phyloP scores from a whole-genome alignment of 2,329 filamentous ascomycete genomes.

The Pseudofabraea citricarpa region DNA sequence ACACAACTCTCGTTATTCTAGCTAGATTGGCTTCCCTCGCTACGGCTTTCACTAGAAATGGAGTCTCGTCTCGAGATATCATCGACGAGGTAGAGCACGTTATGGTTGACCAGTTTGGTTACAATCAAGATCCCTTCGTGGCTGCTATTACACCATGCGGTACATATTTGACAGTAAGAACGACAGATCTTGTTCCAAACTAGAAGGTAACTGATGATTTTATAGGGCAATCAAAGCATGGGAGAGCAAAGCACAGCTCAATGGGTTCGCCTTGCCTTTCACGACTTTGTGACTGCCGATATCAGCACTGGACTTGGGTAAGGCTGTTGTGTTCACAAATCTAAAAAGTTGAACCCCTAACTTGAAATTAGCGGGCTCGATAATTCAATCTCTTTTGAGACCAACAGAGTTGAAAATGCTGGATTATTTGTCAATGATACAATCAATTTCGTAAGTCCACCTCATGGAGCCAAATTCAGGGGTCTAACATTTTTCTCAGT shows the following conservation, averaged over 20 bases:
- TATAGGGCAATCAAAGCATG: constrained; percentile 1
- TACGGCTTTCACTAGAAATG: too few relatives aligned
- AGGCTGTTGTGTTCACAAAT: too few relatives aligned
- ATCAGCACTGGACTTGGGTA: constrained; percentile 11
- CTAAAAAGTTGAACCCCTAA: too few relatives aligned
- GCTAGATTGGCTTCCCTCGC: too few relatives aligned
- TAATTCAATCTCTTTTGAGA: constrained; percentile 15
- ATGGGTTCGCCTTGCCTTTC: constrained; percentile 16
- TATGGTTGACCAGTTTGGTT: constrained; percentile 9
- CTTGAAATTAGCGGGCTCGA: constrained; percentile 14
- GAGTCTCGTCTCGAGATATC: constrained; percentile 7
- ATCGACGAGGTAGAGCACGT: constrained; percentile 11
- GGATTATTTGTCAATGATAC: constrained; percentile 12
- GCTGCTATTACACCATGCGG: constrained; percentile 6
- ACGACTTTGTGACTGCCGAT: constrained; percentile 14
- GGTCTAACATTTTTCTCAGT: too few relatives aligned
- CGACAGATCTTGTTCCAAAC: too few relatives aligned
- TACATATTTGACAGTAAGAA: too few relatives aligned
- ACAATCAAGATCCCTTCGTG: constrained; percentile 7
- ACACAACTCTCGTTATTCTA: too few relatives aligned
- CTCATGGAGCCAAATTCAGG: too few relatives aligned
- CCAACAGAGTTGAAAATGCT: constrained; percentile 11
- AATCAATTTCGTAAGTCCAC: constrained; percentile 3
- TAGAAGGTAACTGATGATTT: too few relatives aligned
- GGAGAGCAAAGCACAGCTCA: constrained; percentile 16